Evolutionary conservation across 1,139 yeast species (phyloP).

Genomic region (Diutina pseudorugosa): DNA sequence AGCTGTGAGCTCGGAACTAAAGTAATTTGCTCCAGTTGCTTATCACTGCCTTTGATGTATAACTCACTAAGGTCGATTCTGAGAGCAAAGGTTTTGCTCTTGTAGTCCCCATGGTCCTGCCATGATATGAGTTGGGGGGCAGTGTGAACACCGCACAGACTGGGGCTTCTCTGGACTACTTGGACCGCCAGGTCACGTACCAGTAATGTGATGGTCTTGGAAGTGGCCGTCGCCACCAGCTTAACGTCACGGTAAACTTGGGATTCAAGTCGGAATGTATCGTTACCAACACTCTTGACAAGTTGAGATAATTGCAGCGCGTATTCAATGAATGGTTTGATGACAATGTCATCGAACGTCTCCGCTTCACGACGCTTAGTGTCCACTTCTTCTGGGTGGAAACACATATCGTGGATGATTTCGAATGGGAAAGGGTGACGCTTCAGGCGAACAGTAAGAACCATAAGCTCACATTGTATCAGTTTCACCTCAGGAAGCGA

Average conservation of each 20-base stretch:
- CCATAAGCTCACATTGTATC: constrained; percentile 20
- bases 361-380: constrained; percentile 8
- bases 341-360: constrained; percentile 22
- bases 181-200: neutral
- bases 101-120: neutral
- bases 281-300: constrained; percentile 24
- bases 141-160: neutral
- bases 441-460: constrained; percentile 20
- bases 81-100: constrained; percentile 7
- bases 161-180: neutral
- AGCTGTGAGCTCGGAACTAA: constrained; percentile 29
- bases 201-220: constrained; percentile 16
- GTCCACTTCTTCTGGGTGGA: constrained; percentile 14
- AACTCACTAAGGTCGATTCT: constrained; percentile 13
- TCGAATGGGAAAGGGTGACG: constrained; percentile 26
- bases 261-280: constrained; percentile 21
- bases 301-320: constrained; percentile 18
- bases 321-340: constrained; percentile 19
- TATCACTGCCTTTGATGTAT: constrained; percentile 8
- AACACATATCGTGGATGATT: constrained; percentile 27
- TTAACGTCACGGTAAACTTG: constrained; percentile 25
- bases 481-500: constrained; percentile 22
- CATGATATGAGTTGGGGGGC: neutral
- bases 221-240: constrained; percentile 21
- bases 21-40: constrained; percentile 15